phyloP scores from a whole-genome alignment of 139 green algal genomes.

The Klebsormidium nitens region DNA sequence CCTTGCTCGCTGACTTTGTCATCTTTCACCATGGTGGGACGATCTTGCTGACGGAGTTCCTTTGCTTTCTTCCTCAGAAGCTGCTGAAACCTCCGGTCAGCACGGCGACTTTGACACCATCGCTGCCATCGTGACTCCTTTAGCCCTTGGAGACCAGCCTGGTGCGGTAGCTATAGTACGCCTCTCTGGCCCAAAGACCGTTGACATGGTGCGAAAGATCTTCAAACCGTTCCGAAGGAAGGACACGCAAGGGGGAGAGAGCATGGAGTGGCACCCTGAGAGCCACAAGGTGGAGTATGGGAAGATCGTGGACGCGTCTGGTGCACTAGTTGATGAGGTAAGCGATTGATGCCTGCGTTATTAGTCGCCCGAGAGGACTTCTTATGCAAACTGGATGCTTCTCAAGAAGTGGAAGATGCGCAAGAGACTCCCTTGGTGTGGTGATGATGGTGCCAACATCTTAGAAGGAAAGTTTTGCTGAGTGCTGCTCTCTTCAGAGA shows the following conservation, averaged over 20 bases:
- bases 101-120: slow-evolving; percentile 40
- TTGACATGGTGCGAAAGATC: slow-evolving; percentile 47
- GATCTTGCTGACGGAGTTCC: too few species aligned
- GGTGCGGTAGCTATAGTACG: slow-evolving; percentile 84
- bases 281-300: slow-evolving; percentile 82
- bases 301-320: slow-evolving; percentile 51
- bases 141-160: slow-evolving; percentile 32
- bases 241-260: neutral
- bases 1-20: too few species aligned
- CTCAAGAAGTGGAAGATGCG: too few species aligned
- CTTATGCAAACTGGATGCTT: too few species aligned
- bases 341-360: too few species aligned
- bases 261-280: slow-evolving; percentile 41
- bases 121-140: slow-evolving; percentile 41
- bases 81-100: neutral
- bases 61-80: neutral
- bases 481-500: too few species aligned
- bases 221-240: slow-evolving; percentile 49
- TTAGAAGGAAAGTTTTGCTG: too few species aligned
- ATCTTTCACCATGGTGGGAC: too few species aligned
- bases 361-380: too few species aligned
- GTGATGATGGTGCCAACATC: too few species aligned
- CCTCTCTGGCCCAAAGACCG: slow-evolving; percentile 64
- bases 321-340: slow-evolving; percentile 56
- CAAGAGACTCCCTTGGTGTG: too few species aligned